These are phyloP conservation scores for Calamus simplicifolius DNA, from an alignment of 176 grass and related monocot genomes.

Conservation along the genomic window DNA sequence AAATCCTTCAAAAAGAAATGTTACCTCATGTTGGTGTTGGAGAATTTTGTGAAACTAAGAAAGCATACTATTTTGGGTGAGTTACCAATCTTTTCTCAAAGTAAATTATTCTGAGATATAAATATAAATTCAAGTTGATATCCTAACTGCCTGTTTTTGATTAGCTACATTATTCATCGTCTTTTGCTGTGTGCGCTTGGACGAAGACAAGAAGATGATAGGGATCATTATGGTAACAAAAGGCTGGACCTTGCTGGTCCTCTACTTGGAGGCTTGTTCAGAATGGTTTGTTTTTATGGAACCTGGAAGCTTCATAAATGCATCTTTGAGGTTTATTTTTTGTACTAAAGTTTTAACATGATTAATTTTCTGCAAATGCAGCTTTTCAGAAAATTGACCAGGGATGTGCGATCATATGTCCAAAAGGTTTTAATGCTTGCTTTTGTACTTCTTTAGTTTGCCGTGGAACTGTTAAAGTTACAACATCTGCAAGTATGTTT, in stretches of 20 bases:
- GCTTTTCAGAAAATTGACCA: slow-evolving; percentile 97
- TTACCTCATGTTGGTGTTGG: slow-evolving; percentile 94
- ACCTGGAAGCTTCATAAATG: slow-evolving; percentile 11
- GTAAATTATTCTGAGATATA: no score
- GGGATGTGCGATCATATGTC: slow-evolving; percentile 97
- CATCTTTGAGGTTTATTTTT: slow-evolving; percentile 9
- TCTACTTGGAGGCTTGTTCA: slow-evolving; percentile 83
- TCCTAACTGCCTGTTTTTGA: slow-evolving; percentile 20
- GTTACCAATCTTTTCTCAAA: slow-evolving; percentile 2
- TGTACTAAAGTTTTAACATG: slow-evolving; percentile 6
- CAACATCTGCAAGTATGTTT: no score
- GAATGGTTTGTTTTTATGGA: slow-evolving; percentile 65
- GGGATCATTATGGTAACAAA: slow-evolving; percentile 99
- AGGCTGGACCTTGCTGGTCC: slow-evolving; percentile 99
- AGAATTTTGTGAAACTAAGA: slow-evolving; percentile 98
- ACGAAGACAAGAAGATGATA: slow-evolving; percentile 93
- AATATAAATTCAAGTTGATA: neutral
- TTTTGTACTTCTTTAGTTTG: no score
- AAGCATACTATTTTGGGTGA: slow-evolving; percentile 98
- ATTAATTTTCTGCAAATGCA: slow-evolving; percentile 29
- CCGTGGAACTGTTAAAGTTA: no score
- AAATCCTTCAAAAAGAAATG: slow-evolving; percentile 99
- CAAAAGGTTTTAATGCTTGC: slow-evolving; percentile 64
- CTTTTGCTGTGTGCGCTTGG: slow-evolving; percentile 89
- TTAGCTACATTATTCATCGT: slow-evolving; percentile 98